Base-by-base conservation (phyloP, 225 moss, liverwort and hornwort genomes). In the Thuidium tamariscinum region DNA sequence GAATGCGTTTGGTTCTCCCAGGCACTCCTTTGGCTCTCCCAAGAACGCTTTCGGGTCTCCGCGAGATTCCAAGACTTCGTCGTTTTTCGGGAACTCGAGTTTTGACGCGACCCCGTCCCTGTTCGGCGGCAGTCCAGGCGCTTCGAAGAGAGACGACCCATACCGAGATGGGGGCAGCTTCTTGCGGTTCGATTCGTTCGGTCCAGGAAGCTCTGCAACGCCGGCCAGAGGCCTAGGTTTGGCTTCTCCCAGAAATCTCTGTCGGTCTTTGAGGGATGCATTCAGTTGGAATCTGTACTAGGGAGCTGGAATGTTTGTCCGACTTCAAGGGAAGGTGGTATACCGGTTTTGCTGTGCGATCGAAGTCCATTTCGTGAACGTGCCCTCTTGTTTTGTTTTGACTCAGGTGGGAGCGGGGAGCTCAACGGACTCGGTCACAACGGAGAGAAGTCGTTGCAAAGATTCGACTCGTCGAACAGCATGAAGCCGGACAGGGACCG, bases 381-480 rank as follows among this genome's bases (percentile, higher is more conserved):
- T 21, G 74, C 71, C 74, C 14, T 11, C 39, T 76, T 75, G 83
- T 64, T 62, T 76, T 75, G 83, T 64, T 62, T 74, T 60, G 82
- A 39, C 65, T 62, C 87, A 94, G 93, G 92, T 29, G 92, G 83
- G 68, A 84, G 87, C 83, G 93, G 88, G 81, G 93, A 92, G 46
- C 89, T 81, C 1, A 81, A 78, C 59, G 74, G 61, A 29, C 61
- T 89, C 26, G 88, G 88, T 55, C 89, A 86, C 71, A 82, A 82
- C 64, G 91, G 90, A 32, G 93, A 89, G 82, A 92, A 89, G 7
- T 92, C 92, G 23, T 54, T 94, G 80, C 91, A 87, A 74, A 88
- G 93, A 48, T 94, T 94, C 52, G 92, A 94, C 87, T 94, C 93
- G 56, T 89, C 90, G 73, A 92, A 88, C 81, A 92, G 93, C 85